Percentiles rank a stretch among this genome's conserved stretches.
Conservation (phyloP, 305 asterid genomes). For the Fraxinus angustifolia region DNA sequence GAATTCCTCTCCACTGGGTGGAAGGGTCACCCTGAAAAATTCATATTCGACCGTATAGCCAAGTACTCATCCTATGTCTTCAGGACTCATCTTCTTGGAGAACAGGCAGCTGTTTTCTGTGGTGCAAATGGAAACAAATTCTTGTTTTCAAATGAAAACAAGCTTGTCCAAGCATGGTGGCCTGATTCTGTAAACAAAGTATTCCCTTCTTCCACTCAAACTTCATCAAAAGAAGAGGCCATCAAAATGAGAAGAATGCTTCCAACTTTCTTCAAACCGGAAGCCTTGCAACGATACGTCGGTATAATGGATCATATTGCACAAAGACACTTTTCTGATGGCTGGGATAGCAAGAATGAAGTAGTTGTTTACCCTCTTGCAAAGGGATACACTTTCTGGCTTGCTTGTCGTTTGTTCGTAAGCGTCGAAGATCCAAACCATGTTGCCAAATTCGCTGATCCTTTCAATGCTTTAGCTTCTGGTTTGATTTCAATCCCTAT, state of each 20-base stretch:
- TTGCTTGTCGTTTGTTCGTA: conserved; percentile 56
- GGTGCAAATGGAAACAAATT: conserved; percentile 58
- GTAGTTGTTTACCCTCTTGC: conserved; percentile 51
- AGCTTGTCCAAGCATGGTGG: conserved; percentile 72
- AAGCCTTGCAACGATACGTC: conserved; percentile 60
- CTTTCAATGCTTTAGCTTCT: conserved; percentile 45
- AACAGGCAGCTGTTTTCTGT: conserved; percentile 47
- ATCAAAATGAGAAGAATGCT: conserved; percentile 66
- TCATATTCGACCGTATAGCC: conserved; percentile 55
- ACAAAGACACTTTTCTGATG: conserved; percentile 43
- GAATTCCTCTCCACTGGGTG: conserved; percentile 63
- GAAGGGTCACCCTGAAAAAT: conserved; percentile 79
- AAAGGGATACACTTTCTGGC: conserved; percentile 67
- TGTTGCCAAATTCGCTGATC: conserved; percentile 48
- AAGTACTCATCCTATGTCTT: conserved; percentile 52
- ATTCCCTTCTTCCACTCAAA: conserved; percentile 53
- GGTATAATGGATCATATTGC: conserved; percentile 70
- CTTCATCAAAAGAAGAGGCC: conserved; percentile 58
- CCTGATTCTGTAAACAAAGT: conserved; percentile 58
- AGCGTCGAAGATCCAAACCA: conserved; percentile 65
- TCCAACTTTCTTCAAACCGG: conserved; percentile 59
- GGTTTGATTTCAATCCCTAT: conserved; percentile 65
- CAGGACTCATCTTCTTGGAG: conserved; percentile 59
- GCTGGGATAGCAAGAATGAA: conserved; percentile 52
- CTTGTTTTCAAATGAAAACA: conserved; percentile 65